Evolutionary conservation across 768 basidiomycete genomes (phyloP).

Genomic region (Strobilomyces dryophilus): DNA sequence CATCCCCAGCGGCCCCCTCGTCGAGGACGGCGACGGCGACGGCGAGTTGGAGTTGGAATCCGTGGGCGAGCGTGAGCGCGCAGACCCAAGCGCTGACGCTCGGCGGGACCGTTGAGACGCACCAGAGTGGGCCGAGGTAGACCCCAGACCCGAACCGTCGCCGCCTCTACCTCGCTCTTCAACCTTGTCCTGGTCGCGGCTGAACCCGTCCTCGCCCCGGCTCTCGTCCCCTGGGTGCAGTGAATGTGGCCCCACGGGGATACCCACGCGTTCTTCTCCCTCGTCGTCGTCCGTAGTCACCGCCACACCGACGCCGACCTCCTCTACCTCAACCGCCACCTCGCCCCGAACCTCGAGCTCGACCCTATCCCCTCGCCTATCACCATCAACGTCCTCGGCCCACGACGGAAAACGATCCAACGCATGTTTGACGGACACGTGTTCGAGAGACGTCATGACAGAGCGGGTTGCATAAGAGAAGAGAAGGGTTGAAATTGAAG

Average conservation of each 20-base stretch:
- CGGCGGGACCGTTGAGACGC: background rate
- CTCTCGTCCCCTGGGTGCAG: background rate
- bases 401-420: background rate
- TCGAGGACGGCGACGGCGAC: constrained; percentile 16
- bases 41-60: constrained; percentile 3
- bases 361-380: background rate
- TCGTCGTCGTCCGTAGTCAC: constrained; percentile 13
- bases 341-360: background rate
- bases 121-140: background rate
- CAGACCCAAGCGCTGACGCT: background rate
- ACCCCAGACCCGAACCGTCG: background rate
- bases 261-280: background rate
- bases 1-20: constrained; percentile 10
- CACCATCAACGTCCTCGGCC: constrained; percentile 1
- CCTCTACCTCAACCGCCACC: background rate
- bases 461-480: constrained; percentile 15
- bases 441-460: constrained; percentile 27
- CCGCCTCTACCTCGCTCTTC: background rate
- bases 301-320: constrained; percentile 13
- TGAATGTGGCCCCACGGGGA: background rate
- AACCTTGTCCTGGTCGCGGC: background rate
- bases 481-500: background rate
- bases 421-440: constrained; percentile 17
- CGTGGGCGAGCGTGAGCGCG: constrained; percentile 2
- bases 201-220: background rate